Evolutionary conservation across 352 stramenopile genomes (phyloP).

Genomic region (Globisporangium nodosum): DNA sequence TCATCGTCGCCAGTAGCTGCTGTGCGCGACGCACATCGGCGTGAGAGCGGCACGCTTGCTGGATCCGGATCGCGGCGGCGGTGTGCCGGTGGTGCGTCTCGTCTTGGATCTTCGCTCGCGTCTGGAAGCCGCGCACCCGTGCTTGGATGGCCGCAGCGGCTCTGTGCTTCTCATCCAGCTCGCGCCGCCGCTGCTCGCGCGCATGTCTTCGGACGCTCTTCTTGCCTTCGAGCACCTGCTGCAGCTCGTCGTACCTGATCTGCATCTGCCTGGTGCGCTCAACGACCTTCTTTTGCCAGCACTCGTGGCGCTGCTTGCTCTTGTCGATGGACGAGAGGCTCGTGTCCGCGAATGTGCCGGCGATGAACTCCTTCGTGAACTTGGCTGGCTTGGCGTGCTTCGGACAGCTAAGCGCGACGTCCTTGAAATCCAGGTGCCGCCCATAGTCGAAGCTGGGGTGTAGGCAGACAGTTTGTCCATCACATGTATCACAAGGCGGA

Average conservation of each 20-base stretch:
- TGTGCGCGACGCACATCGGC: constrained; percentile 37
- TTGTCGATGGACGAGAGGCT: constrained; percentile 58
- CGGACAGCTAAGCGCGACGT: constrained; percentile 41
- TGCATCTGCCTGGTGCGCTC: constrained; percentile 54
- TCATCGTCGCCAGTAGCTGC: constrained; percentile 24
- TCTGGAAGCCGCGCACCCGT: constrained; percentile 26
- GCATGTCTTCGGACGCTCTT: constrained; percentile 27
- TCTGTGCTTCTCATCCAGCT: constrained; percentile 22
- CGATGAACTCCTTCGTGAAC: constrained; percentile 60
- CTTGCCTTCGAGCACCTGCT: constrained; percentile 41
- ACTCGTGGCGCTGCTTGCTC: constrained; percentile 36
- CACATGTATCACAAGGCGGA: not conserved
- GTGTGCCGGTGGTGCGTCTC: constrained; percentile 23
- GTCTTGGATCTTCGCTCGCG: constrained; percentile 13
- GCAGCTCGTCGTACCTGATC: constrained; percentile 54
- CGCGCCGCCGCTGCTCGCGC: constrained; percentile 30
- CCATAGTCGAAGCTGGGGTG: constrained; percentile 48
- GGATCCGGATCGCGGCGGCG: constrained; percentile 36
- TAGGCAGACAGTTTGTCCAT: not conserved
- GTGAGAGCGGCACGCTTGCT: constrained; percentile 34
- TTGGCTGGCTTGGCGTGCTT: constrained; percentile 34
- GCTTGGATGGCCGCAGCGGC: constrained; percentile 26
- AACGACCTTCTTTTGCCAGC: constrained; percentile 48
- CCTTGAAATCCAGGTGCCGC: constrained; percentile 47
- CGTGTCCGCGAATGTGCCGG: constrained; percentile 41